Evolutionary conservation across 306 rosid genomes (phyloP).

Genomic region (Quillaja saponaria): DNA sequence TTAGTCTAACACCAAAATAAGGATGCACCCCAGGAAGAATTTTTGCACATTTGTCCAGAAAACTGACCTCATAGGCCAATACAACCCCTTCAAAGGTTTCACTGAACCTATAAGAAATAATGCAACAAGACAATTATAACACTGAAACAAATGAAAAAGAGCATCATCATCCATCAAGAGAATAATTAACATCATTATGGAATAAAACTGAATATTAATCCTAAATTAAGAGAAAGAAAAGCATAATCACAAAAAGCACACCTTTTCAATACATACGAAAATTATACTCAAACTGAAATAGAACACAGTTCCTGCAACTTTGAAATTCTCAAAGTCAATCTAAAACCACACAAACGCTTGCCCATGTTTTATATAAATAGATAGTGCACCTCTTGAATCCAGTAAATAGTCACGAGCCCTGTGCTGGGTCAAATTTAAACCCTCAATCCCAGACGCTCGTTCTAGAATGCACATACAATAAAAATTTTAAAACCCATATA

Average conservation of each 20-base stretch:
- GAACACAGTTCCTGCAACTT: not conserved
- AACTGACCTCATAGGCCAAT: constrained; percentile 62
- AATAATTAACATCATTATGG: not conserved
- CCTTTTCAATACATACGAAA: not conserved
- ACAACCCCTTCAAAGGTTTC: constrained; percentile 77
- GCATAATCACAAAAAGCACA: not conserved
- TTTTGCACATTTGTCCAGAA: constrained; percentile 47
- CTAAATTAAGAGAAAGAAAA: not conserved
- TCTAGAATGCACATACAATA: too few species aligned
- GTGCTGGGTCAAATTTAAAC: too few species aligned
- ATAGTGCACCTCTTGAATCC: not conserved
- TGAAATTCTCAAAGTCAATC: constrained; percentile 4
- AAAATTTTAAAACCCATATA: too few species aligned
- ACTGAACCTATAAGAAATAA: constrained; percentile 45
- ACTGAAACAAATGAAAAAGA: not conserved
- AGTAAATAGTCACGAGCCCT: too few species aligned
- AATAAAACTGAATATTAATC: not conserved
- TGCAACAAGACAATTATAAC: constrained; percentile 14
- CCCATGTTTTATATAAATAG: not conserved
- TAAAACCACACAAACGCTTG: not conserved
- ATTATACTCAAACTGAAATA: not conserved
- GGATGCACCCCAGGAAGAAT: constrained; percentile 58
- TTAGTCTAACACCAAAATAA: constrained; percentile 56
- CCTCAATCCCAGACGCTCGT: too few species aligned
- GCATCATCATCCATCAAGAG: constrained; percentile 2